Conservation (phyloP, 139 green algal genomes). For the Chloropicon primus region DNA sequence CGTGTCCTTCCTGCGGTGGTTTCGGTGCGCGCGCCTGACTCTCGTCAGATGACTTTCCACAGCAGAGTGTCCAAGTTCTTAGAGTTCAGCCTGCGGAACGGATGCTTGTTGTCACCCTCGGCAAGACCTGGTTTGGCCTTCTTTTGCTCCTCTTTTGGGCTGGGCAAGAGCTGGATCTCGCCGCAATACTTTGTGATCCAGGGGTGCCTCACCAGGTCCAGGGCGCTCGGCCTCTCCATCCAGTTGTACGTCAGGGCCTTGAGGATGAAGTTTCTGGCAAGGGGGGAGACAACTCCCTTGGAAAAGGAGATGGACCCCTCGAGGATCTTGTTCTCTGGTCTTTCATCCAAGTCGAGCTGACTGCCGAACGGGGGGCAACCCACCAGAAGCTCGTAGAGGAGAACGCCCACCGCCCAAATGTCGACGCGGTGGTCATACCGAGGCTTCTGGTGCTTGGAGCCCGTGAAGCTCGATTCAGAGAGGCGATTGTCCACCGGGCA, state of each 20-base stretch:
- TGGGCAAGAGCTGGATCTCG: not conserved
- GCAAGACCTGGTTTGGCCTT: not conserved
- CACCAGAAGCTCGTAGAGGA: constrained; percentile 69
- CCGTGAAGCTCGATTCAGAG: not conserved
- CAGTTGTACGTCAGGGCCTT: constrained; percentile 49
- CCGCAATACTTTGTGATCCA: constrained; percentile 26
- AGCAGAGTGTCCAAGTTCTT: not conserved
- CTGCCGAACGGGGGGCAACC: constrained; percentile 34
- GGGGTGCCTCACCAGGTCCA: constrained; percentile 46
- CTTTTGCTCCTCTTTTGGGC: too few relatives aligned
- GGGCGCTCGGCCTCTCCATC: constrained; percentile 31
- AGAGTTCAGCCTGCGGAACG: not conserved
- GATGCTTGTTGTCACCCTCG: not conserved
- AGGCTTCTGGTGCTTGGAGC: not conserved
- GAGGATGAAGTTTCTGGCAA: constrained; percentile 35
- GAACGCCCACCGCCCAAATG: constrained; percentile 66
- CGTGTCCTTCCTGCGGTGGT: too few relatives aligned
- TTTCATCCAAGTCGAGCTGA: constrained; percentile 44
- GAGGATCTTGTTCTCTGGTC: constrained; percentile 61
- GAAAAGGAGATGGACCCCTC: constrained; percentile 43
- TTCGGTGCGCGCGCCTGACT: too few relatives aligned
- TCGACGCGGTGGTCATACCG: constrained; percentile 45
- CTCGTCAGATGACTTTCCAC: not conserved
- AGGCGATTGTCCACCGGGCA: not conserved
- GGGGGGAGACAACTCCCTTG: constrained; percentile 14